These are phyloP conservation scores for Musa schizocarpa DNA, from an alignment of 176 grass and related monocot species.

Conservation along the genomic window DNA sequence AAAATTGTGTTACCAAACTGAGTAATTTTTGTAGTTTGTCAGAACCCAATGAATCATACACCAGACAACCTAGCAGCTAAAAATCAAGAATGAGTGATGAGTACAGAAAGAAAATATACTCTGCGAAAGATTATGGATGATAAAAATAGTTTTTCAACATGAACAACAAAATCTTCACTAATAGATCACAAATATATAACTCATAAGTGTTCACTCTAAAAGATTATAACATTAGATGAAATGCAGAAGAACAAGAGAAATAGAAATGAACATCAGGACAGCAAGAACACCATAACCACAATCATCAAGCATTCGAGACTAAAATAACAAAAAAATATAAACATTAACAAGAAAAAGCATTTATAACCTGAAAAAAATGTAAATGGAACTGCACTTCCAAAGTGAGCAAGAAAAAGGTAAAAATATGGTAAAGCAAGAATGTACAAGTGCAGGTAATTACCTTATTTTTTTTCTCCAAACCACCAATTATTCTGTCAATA, in stretches of 20 bases:
- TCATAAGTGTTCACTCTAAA: neutral
- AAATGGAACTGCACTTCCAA: neutral
- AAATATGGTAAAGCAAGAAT: neutral
- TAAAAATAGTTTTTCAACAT: too few relatives aligned
- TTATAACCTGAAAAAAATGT: neutral
- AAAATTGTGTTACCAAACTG: too few relatives aligned
- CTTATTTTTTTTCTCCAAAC: constrained; percentile 97
- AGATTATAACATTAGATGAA: neutral
- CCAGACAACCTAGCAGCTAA: too few relatives aligned
- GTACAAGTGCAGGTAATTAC: constrained; percentile 13
- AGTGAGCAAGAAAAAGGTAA: neutral
- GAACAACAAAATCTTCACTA: neutral
- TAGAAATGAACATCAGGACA: neutral
- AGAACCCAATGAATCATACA: too few relatives aligned
- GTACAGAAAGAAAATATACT: too few relatives aligned
- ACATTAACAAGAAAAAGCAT: neutral
- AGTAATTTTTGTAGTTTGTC: too few relatives aligned
- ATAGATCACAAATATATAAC: neutral
- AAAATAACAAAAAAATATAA: neutral
- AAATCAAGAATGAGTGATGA: too few relatives aligned
- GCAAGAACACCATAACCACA: neutral
- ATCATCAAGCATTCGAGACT: neutral
- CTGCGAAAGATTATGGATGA: too few relatives aligned
- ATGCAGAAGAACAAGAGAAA: neutral
- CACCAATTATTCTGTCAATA: constrained; percentile 91